phyloP scores from a whole-genome alignment of 331 rosid genomes.

The Phaseolus coccineus region DNA sequence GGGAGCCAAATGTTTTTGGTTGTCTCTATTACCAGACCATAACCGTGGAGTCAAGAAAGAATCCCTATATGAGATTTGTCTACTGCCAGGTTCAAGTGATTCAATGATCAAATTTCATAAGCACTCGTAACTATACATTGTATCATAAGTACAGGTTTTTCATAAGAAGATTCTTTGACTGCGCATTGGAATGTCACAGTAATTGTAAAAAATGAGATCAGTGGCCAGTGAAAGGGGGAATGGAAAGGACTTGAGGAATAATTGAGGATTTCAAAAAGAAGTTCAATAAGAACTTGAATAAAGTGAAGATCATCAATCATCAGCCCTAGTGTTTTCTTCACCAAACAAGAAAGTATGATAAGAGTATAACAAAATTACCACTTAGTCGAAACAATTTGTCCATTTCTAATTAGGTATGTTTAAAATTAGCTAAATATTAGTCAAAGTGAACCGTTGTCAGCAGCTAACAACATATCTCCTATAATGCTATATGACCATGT shows the following conservation, averaged over 20 bases:
- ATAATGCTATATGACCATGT: constrained; percentile 32
- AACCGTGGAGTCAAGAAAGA: constrained; percentile 14
- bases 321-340: constrained; percentile 31
- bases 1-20: background rate
- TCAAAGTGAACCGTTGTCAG: constrained; percentile 33
- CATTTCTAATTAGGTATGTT: background rate
- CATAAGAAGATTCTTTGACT: background rate
- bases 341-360: background rate
- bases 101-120: background rate
- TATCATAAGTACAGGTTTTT: background rate
- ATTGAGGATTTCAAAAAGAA: background rate
- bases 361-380: constrained; percentile 14
- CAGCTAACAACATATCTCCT: constrained; percentile 10
- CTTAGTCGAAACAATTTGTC: constrained; percentile 22
- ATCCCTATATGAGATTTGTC: background rate
- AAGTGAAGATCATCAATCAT: constrained; percentile 7
- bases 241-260: constrained; percentile 8
- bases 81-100: constrained; percentile 2
- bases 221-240: background rate
- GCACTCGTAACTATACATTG: background rate
- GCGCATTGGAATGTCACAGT: background rate
- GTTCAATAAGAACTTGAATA: constrained; percentile 16
- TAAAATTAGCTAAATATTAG: constrained; percentile 21
- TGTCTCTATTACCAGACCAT: background rate
- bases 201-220: constrained; percentile 5